Evolutionary conservation across 2,329 filamentous ascomycete species (phyloP), one percentile per base, ranked within the genome.

Genomic region (Ophiocordyceps camponoti-saundersi): DNA sequence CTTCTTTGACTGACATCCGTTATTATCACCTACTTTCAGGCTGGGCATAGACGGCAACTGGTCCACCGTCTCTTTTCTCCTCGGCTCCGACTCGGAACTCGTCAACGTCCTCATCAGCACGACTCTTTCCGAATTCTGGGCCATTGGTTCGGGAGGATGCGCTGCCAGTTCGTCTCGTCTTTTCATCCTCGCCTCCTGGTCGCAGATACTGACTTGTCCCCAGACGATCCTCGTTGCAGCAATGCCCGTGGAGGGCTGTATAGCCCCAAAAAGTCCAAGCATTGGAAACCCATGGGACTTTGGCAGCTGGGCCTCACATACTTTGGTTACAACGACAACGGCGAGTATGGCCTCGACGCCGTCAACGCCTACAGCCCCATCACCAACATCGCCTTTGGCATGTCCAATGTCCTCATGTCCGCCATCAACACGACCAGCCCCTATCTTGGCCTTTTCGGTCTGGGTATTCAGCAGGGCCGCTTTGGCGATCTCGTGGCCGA

Each of bases 41-140:
- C 70, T 75, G 50, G 79, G 79, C 44, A 69, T 74, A 52, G 81
- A 85, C 57, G 82, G 82, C 11, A 71, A 71, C 51, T 89, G 84
- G 84, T 86, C 82, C 16, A 76, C 80, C 7, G 77, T 85, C 52
- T 69, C 67, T 13, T 67, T 88, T 44, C 49, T 53, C 6, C 49
- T 73, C 65, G 54, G 68, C 73, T 61, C 64, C 20, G 53, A 60
- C 11, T 55, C 55, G 7, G 57, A 65, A 46, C 29, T 53, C 11
- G 56, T 68, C 49, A 59, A 65, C 52, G 59, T 69, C 30, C 56
- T 69, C 13, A 69, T 80, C 46, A 85, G 80, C 55, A 87, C 82
- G 6, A 71, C 74, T 13, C 69, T 80, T 41, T 84, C 83, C 34
- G 81, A 86, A 60, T 78, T 81, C 42, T 86, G 82, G 81, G 72